Conservation (phyloP, 208 protist genomes). For the Cochliopodium minus region DNA sequence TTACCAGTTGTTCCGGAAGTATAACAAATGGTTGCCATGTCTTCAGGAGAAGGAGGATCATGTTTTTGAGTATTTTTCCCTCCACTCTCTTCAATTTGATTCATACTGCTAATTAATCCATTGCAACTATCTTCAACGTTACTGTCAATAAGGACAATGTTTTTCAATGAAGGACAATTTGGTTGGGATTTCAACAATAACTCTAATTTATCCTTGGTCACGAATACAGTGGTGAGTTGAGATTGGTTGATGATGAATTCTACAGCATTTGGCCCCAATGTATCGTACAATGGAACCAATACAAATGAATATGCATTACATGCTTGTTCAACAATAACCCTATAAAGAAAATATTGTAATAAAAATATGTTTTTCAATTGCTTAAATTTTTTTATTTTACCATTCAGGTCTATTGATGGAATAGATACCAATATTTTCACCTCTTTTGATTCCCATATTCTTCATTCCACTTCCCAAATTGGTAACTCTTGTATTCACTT, state of each 20-base stretch:
- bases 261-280: neutral
- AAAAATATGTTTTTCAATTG: too few relatives aligned
- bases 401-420: slow-evolving; percentile 6
- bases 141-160: neutral
- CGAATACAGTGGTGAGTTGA: neutral
- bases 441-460: too few relatives aligned
- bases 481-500: too few relatives aligned
- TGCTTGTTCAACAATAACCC: neutral
- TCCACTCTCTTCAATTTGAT: neutral
- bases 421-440: slow-evolving; percentile 12
- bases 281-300: slow-evolving; percentile 7
- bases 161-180: neutral
- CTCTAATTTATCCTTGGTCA: neutral
- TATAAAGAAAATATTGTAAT: too few relatives aligned
- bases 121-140: neutral
- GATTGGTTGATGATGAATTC: slow-evolving; percentile 6
- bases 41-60: neutral
- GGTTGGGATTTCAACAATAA: neutral
- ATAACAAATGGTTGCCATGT: neutral
- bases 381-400: too few relatives aligned
- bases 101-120: neutral
- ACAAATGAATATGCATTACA: slow-evolving; percentile 4
- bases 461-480: too few relatives aligned
- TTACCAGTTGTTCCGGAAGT: slow-evolving; percentile 12
- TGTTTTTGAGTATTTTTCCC: neutral